Conservation (phyloP, 768 basidiomycete species). For the Chalciporus pseudorubinellus region DNA sequence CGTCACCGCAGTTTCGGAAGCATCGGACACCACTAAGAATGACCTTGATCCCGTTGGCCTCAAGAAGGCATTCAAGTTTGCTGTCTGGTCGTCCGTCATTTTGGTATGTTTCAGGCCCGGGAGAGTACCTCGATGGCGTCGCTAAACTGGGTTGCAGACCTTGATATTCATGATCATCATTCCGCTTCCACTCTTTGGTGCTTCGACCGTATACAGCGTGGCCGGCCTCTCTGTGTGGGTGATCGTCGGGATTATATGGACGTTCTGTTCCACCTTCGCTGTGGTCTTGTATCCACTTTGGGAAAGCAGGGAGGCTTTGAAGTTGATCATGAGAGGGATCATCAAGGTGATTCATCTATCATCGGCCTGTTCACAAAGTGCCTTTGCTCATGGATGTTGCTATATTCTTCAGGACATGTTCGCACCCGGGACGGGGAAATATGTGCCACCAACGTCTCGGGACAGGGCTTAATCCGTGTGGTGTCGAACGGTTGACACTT, state of each 20-base stretch:
- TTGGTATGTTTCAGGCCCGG: conserved; percentile 44
- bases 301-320: conserved; percentile 72
- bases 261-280: conserved; percentile 68
- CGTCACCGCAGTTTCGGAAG: conserved; percentile 38
- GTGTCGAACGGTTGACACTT: no score
- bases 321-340: conserved; percentile 57
- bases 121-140: not conserved
- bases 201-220: conserved; percentile 65
- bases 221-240: conserved; percentile 78
- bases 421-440: conserved; percentile 41
- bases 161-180: conserved; percentile 68
- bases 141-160: conserved; percentile 36
- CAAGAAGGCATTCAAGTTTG: conserved; percentile 76
- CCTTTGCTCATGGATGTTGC: not conserved
- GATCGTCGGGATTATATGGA: conserved; percentile 77
- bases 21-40: conserved; percentile 41
- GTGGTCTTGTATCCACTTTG: conserved; percentile 86
- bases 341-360: conserved; percentile 48
- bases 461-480: conserved; percentile 1
- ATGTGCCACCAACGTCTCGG: conserved; percentile 15
- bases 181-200: conserved; percentile 85
- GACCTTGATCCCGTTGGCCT: conserved; percentile 67
- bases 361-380: not conserved
- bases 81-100: conserved; percentile 66
- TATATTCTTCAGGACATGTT: conserved; percentile 38